Base-by-base conservation (phyloP, 2,329 filamentous ascomycete genomes). In the Daldinia sp. region DNA sequence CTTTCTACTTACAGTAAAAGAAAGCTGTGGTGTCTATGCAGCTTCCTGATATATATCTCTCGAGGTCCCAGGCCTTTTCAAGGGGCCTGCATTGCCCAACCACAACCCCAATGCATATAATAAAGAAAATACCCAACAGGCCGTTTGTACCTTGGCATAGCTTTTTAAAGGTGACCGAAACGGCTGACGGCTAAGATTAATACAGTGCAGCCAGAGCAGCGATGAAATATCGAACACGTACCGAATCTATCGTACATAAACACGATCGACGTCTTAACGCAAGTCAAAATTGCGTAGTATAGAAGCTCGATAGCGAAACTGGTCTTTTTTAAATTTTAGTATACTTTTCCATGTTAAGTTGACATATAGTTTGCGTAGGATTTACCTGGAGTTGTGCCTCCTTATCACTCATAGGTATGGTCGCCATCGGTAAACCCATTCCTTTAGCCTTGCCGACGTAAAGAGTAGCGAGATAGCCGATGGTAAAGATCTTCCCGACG, bases 181-280 rank as follows among this genome's bases (percentile, higher is more conserved):
- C 54, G 34, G 66, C 69, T 71, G 9, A 13, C 27, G 3, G 15
- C 6, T 17, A 11, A 2, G 8, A 11, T 61, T 58, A 23, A 66
- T 55, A 13, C 67, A 61, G 17, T 69, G 69, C 73, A 29, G 34
- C n/a, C 7, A 17, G 9, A 2, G 5, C 6, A 4, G 21, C 2
- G 9, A 29, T 4, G 21, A 1, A 27, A 51, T 11, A 15, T 4
- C 25, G 15, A 27, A 30, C 0, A 69, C 72, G 32, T 74, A 79
- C 78, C 75, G 43, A 83, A 80, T 25, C 81, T 75, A 10, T 82
- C 74, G 49, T 82, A 83, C 58, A 81, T 81, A 61, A 76, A 76
- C 1, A 82, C 70, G 27, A 83, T 80, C 0, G 80, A 82, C 0
- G 76, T 71, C 64, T 83, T 83, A 50, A 82, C 75, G 15, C 73